A percentile compares a stretch with the other conserved stretches of the same genome.
Evolutionary conservation across 768 basidiomycete genomes (phyloP).

Genomic region (Ramaria rubella): DNA sequence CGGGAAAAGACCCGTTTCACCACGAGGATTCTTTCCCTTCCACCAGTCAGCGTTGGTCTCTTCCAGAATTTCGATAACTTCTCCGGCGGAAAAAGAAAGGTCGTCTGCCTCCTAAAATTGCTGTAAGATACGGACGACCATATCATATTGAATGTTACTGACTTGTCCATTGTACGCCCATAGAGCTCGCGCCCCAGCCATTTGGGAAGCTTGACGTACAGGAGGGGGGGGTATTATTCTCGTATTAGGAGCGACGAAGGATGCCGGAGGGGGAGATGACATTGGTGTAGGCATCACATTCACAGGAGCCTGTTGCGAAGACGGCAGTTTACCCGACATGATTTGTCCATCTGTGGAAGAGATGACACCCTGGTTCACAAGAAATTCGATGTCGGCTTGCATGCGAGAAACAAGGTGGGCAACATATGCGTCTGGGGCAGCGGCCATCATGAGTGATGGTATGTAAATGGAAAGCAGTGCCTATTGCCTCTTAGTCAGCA

Average conservation of each 20-base stretch:
- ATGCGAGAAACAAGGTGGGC: slow-evolving; percentile 54
- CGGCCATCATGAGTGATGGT: background rate
- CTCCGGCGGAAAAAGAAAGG: slow-evolving; percentile 68
- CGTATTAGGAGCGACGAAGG: slow-evolving; percentile 12
- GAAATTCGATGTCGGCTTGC: slow-evolving; percentile 50
- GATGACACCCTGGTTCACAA: slow-evolving; percentile 49
- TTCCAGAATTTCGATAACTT: slow-evolving; percentile 69
- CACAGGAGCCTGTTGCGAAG: slow-evolving; percentile 15
- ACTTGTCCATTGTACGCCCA: slow-evolving; percentile 52
- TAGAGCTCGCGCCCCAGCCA: slow-evolving; percentile 12
- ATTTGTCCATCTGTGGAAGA: slow-evolving; percentile 40
- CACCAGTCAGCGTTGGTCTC: slow-evolving; percentile 88
- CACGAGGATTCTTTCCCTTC: slow-evolving; percentile 55
- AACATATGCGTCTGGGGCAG: slow-evolving; percentile 38
- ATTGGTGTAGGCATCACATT: slow-evolving; percentile 5
- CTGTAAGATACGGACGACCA: background rate
- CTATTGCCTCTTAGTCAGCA: background rate
- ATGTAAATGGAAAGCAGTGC: background rate
- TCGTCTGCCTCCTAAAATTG: slow-evolving; percentile 63
- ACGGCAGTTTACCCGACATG: slow-evolving; percentile 41
- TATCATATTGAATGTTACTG: slow-evolving; percentile 14
- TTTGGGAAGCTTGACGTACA: background rate
- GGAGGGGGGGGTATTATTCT: slow-evolving; percentile 10
- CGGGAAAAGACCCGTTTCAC: slow-evolving; percentile 71
- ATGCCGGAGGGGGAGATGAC: slow-evolving; percentile 10